phyloP scores from a whole-genome alignment of 2,329 filamentous ascomycete species.

The Claviceps arundinis region DNA sequence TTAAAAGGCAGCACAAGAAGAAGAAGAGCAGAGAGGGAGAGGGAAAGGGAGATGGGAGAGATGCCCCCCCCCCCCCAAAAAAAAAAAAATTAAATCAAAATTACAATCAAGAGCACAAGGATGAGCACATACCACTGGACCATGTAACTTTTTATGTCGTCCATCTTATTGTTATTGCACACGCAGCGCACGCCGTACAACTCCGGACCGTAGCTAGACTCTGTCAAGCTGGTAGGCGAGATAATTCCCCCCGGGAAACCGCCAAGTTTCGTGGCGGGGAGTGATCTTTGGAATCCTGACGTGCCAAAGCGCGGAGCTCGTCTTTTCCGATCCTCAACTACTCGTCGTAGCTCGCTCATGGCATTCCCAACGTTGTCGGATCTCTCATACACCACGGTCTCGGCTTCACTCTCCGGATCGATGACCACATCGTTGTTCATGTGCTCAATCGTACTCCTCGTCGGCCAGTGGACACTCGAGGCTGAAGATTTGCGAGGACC shows the following conservation, averaged over 20 bases:
- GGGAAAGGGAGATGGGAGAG: not conserved
- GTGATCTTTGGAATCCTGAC: slow-evolving; percentile 21
- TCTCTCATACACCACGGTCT: slow-evolving; percentile 40
- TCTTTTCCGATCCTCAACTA: slow-evolving; percentile 39
- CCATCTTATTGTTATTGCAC: slow-evolving; percentile 32
- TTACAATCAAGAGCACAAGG: not conserved
- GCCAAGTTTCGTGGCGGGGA: slow-evolving; percentile 20
- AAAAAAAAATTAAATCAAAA: not conserved
- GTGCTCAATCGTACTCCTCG: slow-evolving; percentile 35
- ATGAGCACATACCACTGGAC: slow-evolving; percentile 43
- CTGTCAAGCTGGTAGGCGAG: slow-evolving; percentile 39
- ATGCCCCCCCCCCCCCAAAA: no score
- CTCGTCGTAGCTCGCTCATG: slow-evolving; percentile 44
- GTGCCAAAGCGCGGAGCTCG: slow-evolving; percentile 19
- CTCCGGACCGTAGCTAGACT: slow-evolving; percentile 29
- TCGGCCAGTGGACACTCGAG: slow-evolving; percentile 33
- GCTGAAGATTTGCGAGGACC: slow-evolving; percentile 37
- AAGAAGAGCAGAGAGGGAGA: not conserved
- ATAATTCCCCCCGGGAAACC: slow-evolving; percentile 25
- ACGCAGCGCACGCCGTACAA: slow-evolving; percentile 40
- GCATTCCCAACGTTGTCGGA: slow-evolving; percentile 38
- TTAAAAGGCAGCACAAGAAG: not conserved
- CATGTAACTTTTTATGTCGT: slow-evolving; percentile 40
- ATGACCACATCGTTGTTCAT: slow-evolving; percentile 28
- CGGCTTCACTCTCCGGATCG: slow-evolving; percentile 43